Base-by-base conservation (phyloP, 176 grass and related monocot species). In the Rhynchospora tenuis region DNA sequence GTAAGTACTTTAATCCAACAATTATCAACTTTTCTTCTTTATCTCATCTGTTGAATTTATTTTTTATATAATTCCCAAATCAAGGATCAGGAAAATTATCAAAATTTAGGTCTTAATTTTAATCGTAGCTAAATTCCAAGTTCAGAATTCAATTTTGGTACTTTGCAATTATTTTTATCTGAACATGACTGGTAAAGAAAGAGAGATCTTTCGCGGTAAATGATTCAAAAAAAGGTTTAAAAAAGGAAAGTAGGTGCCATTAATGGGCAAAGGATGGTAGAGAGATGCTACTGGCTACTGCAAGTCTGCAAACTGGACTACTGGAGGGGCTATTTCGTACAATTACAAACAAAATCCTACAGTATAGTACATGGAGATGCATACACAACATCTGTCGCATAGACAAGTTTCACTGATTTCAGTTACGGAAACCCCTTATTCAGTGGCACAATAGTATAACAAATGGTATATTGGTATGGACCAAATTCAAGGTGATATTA, bases 161-260 rank as follows among this genome's bases (percentile, higher is more conserved):
- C 55, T 44, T 60, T 23, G 8, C 9, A 61, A 65, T 82, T 17
- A 47, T 5, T n/a, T 31, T 52, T 27, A 67, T 65, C 61, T 52
- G 80, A 82, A 54, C 13, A 61, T 61, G 17, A 61, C 38, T 66
- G 15, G 17, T 47, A 82, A 82, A 67, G 80, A 17, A 44, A 23
- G 14, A 47, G 31, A 54, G 80, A 82, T 82, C 61, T 82, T 67
- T 82, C 80, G 45, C 61, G 38, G 59, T 47, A 82, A 82, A 26
- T 26, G 59, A 38, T 38, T 14, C 17, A 81, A 9, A 82, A 13
- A 57, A 81, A 81, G 52, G 31, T 64, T 64, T 16, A n/a, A 81
- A 15, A 57, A 82, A 82, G 80, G 80, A 82, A 61, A 42, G 7
- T 20, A 59, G 57, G 43, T 48, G 61, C 61, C 61, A 82, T 82